Evolutionary conservation across 139 green algal species (phyloP), one percentile per base, ranked within the genome.

Genomic region (Chlamydomonas incerta): DNA sequence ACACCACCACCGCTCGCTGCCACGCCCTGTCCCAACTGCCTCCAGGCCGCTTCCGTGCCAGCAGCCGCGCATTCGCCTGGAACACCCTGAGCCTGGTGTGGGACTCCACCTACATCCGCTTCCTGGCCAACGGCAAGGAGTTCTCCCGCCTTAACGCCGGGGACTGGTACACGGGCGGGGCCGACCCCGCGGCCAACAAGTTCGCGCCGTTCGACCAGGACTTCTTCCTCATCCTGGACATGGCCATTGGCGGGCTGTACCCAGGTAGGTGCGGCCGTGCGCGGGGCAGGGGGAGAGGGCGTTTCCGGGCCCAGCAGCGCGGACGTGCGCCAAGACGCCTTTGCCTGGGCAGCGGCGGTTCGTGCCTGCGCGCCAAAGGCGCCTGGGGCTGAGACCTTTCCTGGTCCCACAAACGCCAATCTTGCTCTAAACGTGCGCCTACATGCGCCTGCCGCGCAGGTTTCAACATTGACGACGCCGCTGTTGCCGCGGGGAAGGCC

Each of bases 51-150:
- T 72, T 41, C 31, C n/a, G 66, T 13, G 14, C 14, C 8, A 46
- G 3, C 31, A 23, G 21, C n/a, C 66, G n/a, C 8, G 20, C 41
- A 3, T 28, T 2, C 50, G 21, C 3, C 2, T 80, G 50, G 52
- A 80, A 80, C 52, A 21, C 26, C n/a, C 11, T 55, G n/a, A 34
- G 10, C 50, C 0, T 80, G 4, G 23, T 80, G 0, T 80, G 73
- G 73, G 52, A 80, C 73, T 80, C 73, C 10, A 80, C n/a, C 3
- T 67, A 50, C 73, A 80, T 80, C 18, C 4, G 17, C 50, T 80
- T 80, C 73, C 6, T 33, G 15, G 73, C 52, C 50, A 68, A 68
- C 52, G 31, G 73, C 52, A 67, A 68, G 31, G 31, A 68, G 52
- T 80, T 52, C 73, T 14, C 29, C 28, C 33, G 31, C 11, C 15